phyloP scores from a whole-genome alignment of 306 rosid genomes.

The Rubus parviflorus region DNA sequence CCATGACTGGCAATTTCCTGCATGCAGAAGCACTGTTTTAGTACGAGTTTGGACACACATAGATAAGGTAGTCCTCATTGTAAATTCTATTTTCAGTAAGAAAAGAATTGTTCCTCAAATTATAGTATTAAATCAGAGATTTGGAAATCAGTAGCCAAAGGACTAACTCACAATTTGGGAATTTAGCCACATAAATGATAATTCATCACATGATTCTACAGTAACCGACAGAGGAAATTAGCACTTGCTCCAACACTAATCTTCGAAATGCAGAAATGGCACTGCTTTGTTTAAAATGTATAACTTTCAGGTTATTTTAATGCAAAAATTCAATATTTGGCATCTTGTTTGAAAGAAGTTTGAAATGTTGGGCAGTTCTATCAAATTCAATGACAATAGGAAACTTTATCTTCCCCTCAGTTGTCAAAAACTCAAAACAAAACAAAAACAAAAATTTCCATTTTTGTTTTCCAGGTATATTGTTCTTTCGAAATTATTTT shows the following conservation, averaged over 20 bases:
- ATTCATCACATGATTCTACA: background rate
- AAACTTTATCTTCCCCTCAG: background rate
- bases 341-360: background rate
- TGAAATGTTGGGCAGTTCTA: background rate
- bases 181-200: background rate
- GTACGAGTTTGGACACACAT: background rate
- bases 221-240: too few relatives aligned
- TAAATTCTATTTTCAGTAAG: constrained; percentile 7
- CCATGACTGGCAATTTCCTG: constrained; percentile 96
- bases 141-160: background rate
- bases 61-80: background rate
- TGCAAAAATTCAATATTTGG: background rate
- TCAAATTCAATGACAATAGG: background rate
- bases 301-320: background rate
- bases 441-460: background rate
- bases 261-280: background rate
- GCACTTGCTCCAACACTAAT: background rate
- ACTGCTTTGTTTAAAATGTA: background rate
- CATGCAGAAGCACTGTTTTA: constrained; percentile 21
- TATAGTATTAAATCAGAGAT: background rate
- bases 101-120: constrained; percentile 5
- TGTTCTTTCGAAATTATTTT: background rate
- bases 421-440: background rate
- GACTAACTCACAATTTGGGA: background rate
- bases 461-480: background rate